Conservation (phyloP, 768 basidiomycete species). For the Paxillus ammoniavirescens region DNA sequence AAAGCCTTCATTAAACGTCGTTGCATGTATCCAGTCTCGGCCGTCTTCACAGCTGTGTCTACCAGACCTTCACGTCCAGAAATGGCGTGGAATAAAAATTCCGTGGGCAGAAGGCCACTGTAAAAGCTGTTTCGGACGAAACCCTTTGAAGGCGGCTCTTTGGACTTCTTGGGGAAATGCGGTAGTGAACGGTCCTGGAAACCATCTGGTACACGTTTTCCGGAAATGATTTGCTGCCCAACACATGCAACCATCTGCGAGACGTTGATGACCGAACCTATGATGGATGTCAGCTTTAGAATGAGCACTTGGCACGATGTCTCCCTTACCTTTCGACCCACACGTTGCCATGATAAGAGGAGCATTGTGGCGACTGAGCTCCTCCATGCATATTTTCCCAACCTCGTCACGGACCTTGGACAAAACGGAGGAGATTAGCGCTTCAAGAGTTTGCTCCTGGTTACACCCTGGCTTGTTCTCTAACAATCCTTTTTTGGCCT, state of each 20-base stretch:
- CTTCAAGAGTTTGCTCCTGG: slow-evolving; percentile 95
- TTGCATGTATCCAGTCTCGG: slow-evolving; percentile 99
- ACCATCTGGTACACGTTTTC: slow-evolving; percentile 96
- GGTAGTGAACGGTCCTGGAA: slow-evolving; percentile 99
- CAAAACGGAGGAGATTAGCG: slow-evolving; percentile 89
- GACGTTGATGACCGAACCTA: slow-evolving; percentile 98
- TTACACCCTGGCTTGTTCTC: slow-evolving; percentile 98
- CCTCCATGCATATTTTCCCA: slow-evolving; percentile 97
- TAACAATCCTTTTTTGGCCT: slow-evolving; percentile 86
- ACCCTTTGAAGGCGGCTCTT: slow-evolving; percentile 94
- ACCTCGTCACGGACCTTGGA: slow-evolving; percentile 96
- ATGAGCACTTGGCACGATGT: neutral
- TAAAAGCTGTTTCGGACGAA: slow-evolving; percentile 99
- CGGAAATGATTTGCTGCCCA: slow-evolving; percentile 97
- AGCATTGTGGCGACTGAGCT: slow-evolving; percentile 95
- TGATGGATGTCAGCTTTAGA: slow-evolving; percentile 1
- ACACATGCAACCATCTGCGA: slow-evolving; percentile 99
- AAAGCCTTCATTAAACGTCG: slow-evolving; percentile 98
- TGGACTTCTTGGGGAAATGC: slow-evolving; percentile 96
- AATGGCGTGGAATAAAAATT: slow-evolving; percentile 98
- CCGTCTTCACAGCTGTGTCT: slow-evolving; percentile 99
- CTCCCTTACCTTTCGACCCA: slow-evolving; percentile 85
- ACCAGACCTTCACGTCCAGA: slow-evolving; percentile 98
- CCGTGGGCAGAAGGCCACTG: slow-evolving; percentile 86
- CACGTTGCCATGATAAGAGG: slow-evolving; percentile 99